These are phyloP conservation scores for Bothriochloa decipiens DNA, from an alignment of 176 grass and related monocot genomes.

Conservation along the genomic window DNA sequence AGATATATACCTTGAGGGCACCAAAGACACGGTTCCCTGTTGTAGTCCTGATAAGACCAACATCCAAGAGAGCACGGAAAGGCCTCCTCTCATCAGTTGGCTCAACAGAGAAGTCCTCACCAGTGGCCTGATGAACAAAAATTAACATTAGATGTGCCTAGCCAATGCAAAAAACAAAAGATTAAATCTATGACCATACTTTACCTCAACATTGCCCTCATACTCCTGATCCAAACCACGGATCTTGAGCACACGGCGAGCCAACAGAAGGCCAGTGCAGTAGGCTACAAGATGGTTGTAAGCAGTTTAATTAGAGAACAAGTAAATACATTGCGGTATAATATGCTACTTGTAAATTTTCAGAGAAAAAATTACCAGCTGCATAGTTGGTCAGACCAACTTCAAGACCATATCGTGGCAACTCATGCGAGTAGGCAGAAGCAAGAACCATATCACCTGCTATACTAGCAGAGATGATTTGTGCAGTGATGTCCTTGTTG, in stretches of 20 bases:
- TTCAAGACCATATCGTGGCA: conserved; percentile 76
- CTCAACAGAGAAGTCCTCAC: conserved; percentile 83
- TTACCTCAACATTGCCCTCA: conserved; percentile 81
- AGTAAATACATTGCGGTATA: background rate
- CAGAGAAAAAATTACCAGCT: conserved; percentile 46
- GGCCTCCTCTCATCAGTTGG: conserved; percentile 80
- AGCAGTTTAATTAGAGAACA: background rate
- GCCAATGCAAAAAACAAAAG: background rate
- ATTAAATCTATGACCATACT: background rate
- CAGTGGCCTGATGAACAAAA: conserved; percentile 56
- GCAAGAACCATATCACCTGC: conserved; percentile 73
- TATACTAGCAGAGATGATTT: conserved; percentile 68
- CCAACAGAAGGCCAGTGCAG: conserved; percentile 85
- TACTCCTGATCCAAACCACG: conserved; percentile 73
- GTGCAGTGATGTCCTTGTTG: conserved; percentile 76
- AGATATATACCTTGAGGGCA: conserved; percentile 69
- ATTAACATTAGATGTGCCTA: background rate
- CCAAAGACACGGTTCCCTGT: conserved; percentile 87
- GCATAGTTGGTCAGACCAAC: conserved; percentile 85
- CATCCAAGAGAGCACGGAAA: conserved; percentile 84
- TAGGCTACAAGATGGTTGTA: conserved; percentile 51
- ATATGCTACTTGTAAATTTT: background rate
- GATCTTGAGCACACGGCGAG: conserved; percentile 69
- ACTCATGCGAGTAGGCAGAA: conserved; percentile 81
- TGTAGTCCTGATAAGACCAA: conserved; percentile 78